Percentiles rank a stretch among this genome's conserved stretches.
Evolutionary conservation across 805 yeast species (phyloP).

Genomic region (Yamadazyma nakazawae): DNA sequence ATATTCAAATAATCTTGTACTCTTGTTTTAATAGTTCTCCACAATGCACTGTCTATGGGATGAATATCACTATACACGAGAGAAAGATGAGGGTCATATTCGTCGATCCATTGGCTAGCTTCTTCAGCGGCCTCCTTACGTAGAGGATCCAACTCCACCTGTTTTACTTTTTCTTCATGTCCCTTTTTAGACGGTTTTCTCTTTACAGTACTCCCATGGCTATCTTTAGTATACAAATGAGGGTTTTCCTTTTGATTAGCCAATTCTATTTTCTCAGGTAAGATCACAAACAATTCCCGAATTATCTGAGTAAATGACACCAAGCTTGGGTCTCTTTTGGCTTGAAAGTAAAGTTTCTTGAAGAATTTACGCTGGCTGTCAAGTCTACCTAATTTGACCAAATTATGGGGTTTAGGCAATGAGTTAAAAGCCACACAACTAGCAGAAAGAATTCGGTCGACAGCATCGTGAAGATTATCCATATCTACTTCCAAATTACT

Average conservation of each 20-base stretch:
- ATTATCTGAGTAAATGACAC: conserved; percentile 53
- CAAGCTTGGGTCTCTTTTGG: conserved; percentile 43
- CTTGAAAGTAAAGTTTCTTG: conserved; percentile 53
- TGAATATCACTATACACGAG: conserved; percentile 61
- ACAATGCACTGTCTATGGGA: conserved; percentile 65
- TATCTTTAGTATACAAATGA: conserved; percentile 35
- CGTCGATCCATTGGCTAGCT: conserved; percentile 54
- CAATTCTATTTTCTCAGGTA: conserved; percentile 37
- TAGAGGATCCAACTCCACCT: conserved; percentile 26
- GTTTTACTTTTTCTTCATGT: conserved; percentile 14
- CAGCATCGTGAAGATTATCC: conserved; percentile 48
- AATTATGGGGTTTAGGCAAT: conserved; percentile 39
- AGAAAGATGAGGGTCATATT: conserved; percentile 71
- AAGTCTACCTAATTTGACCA: conserved; percentile 41
- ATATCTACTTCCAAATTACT: conserved; percentile 50
- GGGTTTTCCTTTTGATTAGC: conserved; percentile 37
- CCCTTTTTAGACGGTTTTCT: conserved; percentile 23
- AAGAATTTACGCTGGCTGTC: conserved; percentile 48
- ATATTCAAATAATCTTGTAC: conserved; percentile 62
- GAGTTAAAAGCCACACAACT: conserved; percentile 53
- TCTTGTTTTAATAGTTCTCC: conserved; percentile 60
- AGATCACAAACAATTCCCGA: conserved; percentile 53
- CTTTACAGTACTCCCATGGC: conserved; percentile 22
- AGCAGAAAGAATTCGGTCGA: conserved; percentile 54
- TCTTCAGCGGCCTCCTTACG: conserved; percentile 46